Evolutionary conservation across 202 grass and related monocot species (phyloP), one percentile per base, ranked within the genome.

Genomic region (Panicum hallii): DNA sequence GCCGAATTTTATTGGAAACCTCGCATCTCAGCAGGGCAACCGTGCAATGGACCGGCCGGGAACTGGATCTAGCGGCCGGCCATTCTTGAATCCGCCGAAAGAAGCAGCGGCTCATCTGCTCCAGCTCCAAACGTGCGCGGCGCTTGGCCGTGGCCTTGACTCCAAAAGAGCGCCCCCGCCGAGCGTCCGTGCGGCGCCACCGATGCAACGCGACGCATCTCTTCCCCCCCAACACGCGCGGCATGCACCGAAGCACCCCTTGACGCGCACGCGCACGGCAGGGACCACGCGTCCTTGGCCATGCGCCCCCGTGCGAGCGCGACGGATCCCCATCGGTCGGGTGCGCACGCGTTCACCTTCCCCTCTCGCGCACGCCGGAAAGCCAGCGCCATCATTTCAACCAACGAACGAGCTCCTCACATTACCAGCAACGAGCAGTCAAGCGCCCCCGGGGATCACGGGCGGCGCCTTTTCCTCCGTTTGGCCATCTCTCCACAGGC

Each of bases 381-480:
- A 54, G 63, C 20, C 38, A 55, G 63, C 78, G 41, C 78, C 49
- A 84, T 44, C 61, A 76, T 84, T 44, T 34, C 48, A 15, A 11
- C 77, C 5, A 41, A 4, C 15, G 15, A 64, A 8, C 26, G 26
- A 26, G 26, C 26, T 26, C 26, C 26, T 26, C 26, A 26, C 26
- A 16, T 17, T 8, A 52, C 9, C 7, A 15, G 48, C 42, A 53
- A 1, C 36, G 41, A 67, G 46, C 22, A 5, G 70, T 53, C 58
- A 30, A 75, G 71, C 47, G 15, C 16, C 38, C 23, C 40, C 72
- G 8, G 19, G 17, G 30, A 85, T 85, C 63, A 78, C 74, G 52
- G 74, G 78, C 78, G 78, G 63, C 63, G 48, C 78, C 63, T 80
- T 55, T 69, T 11, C 63, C 34, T 22, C 67, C 41, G 60, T 40